Percentiles rank a stretch among this genome's conserved stretches.
phyloP scores from a whole-genome alignment of 1,284 basidiomycete genomes.

The Sutorius eximius region DNA sequence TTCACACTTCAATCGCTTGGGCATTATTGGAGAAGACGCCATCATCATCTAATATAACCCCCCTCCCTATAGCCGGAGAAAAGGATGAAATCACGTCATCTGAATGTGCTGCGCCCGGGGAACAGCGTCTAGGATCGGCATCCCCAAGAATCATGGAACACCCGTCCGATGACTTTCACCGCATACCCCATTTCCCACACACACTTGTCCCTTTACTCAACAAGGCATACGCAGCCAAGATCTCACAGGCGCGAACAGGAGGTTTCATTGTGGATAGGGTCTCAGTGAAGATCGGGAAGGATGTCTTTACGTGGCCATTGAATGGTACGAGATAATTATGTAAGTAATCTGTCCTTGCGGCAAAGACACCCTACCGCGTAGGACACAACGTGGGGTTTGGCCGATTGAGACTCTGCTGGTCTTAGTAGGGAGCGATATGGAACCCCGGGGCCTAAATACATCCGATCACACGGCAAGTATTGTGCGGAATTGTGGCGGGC shows the following conservation, averaged over 20 bases:
- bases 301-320: constrained; percentile 50
- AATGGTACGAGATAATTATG: constrained; percentile 26
- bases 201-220: constrained; percentile 50
- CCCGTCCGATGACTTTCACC: constrained; percentile 34
- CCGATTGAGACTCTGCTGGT: neutral
- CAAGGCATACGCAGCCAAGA: constrained; percentile 40
- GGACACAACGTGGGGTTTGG: constrained; percentile 7
- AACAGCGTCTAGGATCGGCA: constrained; percentile 2
- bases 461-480: constrained; percentile 5
- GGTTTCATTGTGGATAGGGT: constrained; percentile 53
- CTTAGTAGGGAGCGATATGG: neutral
- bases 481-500: constrained; percentile 21
- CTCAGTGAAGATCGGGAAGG: constrained; percentile 66
- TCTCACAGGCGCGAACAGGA: constrained; percentile 46
- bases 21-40: constrained; percentile 48
- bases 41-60: constrained; percentile 1
- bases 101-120: constrained; percentile 1
- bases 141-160: constrained; percentile 11
- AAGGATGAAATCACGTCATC: constrained; percentile 1
- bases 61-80: neutral
- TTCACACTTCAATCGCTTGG: constrained; percentile 84
- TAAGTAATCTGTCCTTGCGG: constrained; percentile 13
- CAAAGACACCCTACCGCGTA: constrained; percentile 2
- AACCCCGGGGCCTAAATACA: constrained; percentile 3
- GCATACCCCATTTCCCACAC: constrained; percentile 53